Conservation (phyloP, 345 rosid genomes). For the Psidium guajava region DNA sequence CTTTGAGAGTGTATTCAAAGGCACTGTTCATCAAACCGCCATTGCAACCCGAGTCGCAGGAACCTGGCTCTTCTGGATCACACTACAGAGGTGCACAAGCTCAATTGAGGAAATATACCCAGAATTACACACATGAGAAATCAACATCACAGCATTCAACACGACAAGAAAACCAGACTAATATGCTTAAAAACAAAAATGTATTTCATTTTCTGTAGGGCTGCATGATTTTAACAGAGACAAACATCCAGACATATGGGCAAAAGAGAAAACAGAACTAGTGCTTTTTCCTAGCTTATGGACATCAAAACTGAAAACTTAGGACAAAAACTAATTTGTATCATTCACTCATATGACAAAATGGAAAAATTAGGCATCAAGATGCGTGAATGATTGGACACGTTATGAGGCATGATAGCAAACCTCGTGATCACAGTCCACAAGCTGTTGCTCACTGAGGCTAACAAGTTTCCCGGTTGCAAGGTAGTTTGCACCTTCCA, state of each 20-base stretch:
- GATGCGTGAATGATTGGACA: background rate
- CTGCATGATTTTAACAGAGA: background rate
- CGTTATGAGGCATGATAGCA: background rate
- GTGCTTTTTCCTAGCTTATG: background rate
- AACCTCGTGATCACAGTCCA: constrained; percentile 99
- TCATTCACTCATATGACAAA: background rate
- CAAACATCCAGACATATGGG: background rate
- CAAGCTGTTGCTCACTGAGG: constrained; percentile 99
- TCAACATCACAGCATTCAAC: background rate
- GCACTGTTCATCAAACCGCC: constrained; percentile 97
- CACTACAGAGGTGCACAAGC: constrained; percentile 35
- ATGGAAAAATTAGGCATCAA: background rate
- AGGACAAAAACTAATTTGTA: background rate
- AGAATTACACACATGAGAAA: background rate
- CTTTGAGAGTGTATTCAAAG: constrained; percentile 72
- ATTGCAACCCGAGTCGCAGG: constrained; percentile 92
- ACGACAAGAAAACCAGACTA: background rate
- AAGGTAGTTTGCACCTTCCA: constrained; percentile 92
- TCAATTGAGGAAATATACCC: background rate
- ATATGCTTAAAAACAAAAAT: background rate
- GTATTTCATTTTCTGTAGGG: background rate
- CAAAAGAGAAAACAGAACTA: background rate
- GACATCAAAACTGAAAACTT: background rate
- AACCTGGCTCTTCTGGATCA: constrained; percentile 75
- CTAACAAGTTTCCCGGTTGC: constrained; percentile 84